phyloP scores from a whole-genome alignment of 1,139 yeast genomes.

The Geotrichum carabidarum region DNA sequence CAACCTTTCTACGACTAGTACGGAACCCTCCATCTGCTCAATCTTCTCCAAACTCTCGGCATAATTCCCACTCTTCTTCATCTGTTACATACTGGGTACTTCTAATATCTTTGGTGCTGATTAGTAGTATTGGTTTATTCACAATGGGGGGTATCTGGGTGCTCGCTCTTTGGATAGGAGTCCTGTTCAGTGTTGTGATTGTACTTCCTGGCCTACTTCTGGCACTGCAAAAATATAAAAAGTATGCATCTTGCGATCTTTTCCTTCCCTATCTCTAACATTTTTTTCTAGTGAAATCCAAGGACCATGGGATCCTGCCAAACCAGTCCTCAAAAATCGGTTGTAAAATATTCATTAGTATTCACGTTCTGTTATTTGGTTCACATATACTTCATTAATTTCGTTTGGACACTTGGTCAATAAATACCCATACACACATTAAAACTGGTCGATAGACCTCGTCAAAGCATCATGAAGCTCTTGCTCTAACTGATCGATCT shows the following conservation, averaged over 20 bases:
- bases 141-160: slow-evolving; percentile 43
- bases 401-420: background rate
- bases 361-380: background rate
- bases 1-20: slow-evolving; percentile 44
- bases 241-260: slow-evolving; percentile 28
- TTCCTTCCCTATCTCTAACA: background rate
- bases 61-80: slow-evolving; percentile 10
- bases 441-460: slow-evolving; percentile 6
- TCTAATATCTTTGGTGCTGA: slow-evolving; percentile 25
- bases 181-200: slow-evolving; percentile 48
- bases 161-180: slow-evolving; percentile 47
- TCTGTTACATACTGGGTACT: slow-evolving; percentile 27
- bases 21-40: slow-evolving; percentile 40
- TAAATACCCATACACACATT: background rate
- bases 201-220: slow-evolving; percentile 67
- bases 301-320: slow-evolving; percentile 94
- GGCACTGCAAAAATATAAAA: slow-evolving; percentile 70
- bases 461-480: slow-evolving; percentile 14
- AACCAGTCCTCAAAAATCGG: slow-evolving; percentile 43
- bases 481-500: slow-evolving; percentile 14
- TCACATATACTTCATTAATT: background rate
- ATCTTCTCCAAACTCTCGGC: slow-evolving; percentile 25
- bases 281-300: slow-evolving; percentile 50
- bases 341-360: background rate
- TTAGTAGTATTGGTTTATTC: slow-evolving; percentile 35